Evolutionary conservation across 495 filamentous ascomycete genomes (phyloP), one percentile per base, ranked within the genome.

Genomic region (Apodospora peruviana): DNA sequence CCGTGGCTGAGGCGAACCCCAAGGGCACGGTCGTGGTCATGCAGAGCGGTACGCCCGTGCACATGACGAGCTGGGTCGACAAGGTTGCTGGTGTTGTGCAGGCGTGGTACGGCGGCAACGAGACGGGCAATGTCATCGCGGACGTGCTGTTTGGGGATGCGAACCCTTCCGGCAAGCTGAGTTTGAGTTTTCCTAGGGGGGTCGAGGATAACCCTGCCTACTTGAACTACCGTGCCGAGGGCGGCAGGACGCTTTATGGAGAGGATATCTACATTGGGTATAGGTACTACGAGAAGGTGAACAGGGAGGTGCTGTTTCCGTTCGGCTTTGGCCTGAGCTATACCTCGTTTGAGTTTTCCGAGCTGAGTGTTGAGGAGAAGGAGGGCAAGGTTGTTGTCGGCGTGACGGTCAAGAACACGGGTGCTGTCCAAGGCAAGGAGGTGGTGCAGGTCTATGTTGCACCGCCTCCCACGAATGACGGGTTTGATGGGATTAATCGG

Each of bases 191-290:
- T 64, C 87, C 87, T 7, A 71, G 73, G 36, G 73, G 76, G 27
- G 59, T 87, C 1, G 75, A 86, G 59, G 83, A 91, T 53, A 89
- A 85, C 62, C 87, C 87, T 2, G 81, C 82, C 4, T 91, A 82
- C 62, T 65, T 86, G 39, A 90, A 88, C 67, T 90, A 82, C 68
- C 48, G 78, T 25, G 80, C 79, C 39, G 87, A 90, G 63, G 78
- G 79, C 25, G 79, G 84, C 40, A 72, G 83, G 38, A 82, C 84
- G 14, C 69, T 88, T 5, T 91, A 91, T 58, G 84, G 85, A 39
- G 87, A 91, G 64, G 83, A 84, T 50, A 68, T 91, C 48, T 90
- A 84, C 61, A 75, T 90, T 29, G 86, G 86, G 5, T 91, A 90
- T 57, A 74, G 85, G 4, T 86, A 80, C 62, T 90, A 85, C 64